Evolutionary conservation across 352 stramenopile species (phyloP).

Genomic region (Halophytophthora polymorphica): DNA sequence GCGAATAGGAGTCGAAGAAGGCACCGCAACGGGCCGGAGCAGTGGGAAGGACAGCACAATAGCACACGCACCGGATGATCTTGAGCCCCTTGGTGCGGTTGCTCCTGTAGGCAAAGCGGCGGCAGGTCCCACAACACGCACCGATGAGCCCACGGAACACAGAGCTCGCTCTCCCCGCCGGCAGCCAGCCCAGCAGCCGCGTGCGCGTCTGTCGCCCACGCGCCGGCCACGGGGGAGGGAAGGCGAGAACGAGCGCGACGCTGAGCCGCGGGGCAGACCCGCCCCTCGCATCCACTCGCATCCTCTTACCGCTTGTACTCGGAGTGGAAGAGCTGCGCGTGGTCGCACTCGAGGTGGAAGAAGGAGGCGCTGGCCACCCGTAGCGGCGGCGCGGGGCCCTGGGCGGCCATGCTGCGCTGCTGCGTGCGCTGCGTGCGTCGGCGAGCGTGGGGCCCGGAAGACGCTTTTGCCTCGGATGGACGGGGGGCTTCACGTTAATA

Average conservation of each 20-base stretch:
- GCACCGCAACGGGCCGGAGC: too few species aligned
- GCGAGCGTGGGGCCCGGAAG: too few species aligned
- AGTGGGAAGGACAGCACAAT: not conserved
- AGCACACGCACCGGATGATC: conserved; percentile 40
- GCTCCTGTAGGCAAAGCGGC: conserved; percentile 27
- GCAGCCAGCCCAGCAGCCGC: not conserved
- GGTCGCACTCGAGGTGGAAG: conserved; percentile 60
- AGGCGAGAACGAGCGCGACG: not conserved
- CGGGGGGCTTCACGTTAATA: too few species aligned
- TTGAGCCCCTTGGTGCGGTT: conserved; percentile 75
- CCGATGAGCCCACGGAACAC: not conserved
- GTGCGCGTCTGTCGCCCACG: not conserved
- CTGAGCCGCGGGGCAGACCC: conserved; percentile 1
- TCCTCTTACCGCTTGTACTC: conserved; percentile 62
- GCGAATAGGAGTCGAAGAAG: not conserved
- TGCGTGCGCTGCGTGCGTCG: not conserved
- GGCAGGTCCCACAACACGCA: not conserved
- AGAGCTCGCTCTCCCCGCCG: too few species aligned
- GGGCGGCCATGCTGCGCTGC: not conserved
- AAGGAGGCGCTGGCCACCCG: conserved; percentile 36
- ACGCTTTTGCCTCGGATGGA: too few species aligned
- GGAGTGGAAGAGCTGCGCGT: conserved; percentile 55
- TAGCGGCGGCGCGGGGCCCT: conserved; percentile 9
- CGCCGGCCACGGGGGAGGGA: not conserved
- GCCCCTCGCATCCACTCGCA: too few species aligned